Evolutionary conservation across 1,284 basidiomycete species (phyloP).

Genomic region (Cutaneotrichosporon cutaneum): DNA sequence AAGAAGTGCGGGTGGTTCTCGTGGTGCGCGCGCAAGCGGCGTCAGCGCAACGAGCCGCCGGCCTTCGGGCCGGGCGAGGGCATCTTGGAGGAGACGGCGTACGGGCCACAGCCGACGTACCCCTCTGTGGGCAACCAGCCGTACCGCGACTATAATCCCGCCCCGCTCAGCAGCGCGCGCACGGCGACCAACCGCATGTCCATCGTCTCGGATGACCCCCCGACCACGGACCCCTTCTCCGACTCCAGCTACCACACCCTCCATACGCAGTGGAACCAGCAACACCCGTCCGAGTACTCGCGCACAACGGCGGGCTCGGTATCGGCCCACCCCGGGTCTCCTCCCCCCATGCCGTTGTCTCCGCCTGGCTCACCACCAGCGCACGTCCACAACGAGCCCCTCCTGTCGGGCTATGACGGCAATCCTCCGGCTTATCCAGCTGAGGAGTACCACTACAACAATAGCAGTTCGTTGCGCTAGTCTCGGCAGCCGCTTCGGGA

Average conservation of each 20-base stretch:
- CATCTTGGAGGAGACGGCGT: neutral
- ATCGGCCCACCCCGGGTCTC: neutral
- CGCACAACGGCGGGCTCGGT: neutral
- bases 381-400: neutral
- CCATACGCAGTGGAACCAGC: neutral
- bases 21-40: neutral
- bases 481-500: too few species aligned
- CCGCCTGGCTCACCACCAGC: neutral
- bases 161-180: neutral
- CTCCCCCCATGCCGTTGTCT: neutral
- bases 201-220: neutral
- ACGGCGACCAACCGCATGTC: neutral
- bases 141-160: neutral
- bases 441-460: too few species aligned
- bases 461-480: too few species aligned
- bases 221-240: neutral
- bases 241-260: neutral
- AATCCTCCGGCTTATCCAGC: neutral
- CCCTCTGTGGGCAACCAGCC: neutral
- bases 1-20: neutral
- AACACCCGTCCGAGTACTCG: neutral
- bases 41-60: neutral
- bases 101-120: neutral
- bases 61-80: neutral
- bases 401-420: neutral